phyloP scores from a whole-genome alignment of 495 filamentous ascomycete species.

The Melanomma pulvis-pyrius region DNA sequence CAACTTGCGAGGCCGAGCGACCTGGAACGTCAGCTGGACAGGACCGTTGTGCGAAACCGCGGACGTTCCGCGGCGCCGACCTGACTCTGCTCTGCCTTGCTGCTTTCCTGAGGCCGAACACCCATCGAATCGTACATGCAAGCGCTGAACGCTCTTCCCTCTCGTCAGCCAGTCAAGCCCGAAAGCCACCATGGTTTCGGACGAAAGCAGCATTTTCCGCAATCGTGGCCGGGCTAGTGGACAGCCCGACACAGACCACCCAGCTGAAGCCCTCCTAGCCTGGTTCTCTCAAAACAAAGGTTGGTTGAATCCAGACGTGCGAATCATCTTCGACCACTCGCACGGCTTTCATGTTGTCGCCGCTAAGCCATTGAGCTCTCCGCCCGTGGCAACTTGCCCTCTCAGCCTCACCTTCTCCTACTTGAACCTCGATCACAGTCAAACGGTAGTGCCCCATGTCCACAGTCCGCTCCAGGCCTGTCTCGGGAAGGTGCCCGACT shows the following conservation, averaged over 20 bases:
- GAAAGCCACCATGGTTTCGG: not conserved
- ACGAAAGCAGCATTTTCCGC: not conserved
- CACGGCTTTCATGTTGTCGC: conserved; percentile 54
- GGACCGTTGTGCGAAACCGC: not conserved
- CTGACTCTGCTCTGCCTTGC: not conserved
- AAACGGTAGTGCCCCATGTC: conserved; percentile 39
- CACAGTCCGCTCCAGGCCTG: conserved; percentile 15
- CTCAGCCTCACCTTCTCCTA: conserved; percentile 55
- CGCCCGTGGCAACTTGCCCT: conserved; percentile 41
- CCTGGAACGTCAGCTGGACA: conserved; percentile 15
- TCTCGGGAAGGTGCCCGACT: conserved; percentile 5
- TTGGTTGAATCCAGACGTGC: conserved; percentile 19
- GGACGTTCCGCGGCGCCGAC: not conserved
- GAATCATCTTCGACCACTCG: conserved; percentile 5
- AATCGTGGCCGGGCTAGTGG: not conserved
- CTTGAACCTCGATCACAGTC: conserved; percentile 48
- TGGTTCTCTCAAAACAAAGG: conserved; percentile 26
- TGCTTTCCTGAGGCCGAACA: not conserved
- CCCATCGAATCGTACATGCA: not conserved
- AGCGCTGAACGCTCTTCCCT: too few relatives aligned
- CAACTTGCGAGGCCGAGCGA: conserved; percentile 2
- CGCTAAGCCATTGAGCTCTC: conserved; percentile 37
- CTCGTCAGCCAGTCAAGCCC: not conserved
- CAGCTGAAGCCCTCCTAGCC: conserved; percentile 1
- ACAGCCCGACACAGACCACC: not conserved